Base-by-base conservation (phyloP, 345 rosid genomes). In the Camelina neglecta region DNA sequence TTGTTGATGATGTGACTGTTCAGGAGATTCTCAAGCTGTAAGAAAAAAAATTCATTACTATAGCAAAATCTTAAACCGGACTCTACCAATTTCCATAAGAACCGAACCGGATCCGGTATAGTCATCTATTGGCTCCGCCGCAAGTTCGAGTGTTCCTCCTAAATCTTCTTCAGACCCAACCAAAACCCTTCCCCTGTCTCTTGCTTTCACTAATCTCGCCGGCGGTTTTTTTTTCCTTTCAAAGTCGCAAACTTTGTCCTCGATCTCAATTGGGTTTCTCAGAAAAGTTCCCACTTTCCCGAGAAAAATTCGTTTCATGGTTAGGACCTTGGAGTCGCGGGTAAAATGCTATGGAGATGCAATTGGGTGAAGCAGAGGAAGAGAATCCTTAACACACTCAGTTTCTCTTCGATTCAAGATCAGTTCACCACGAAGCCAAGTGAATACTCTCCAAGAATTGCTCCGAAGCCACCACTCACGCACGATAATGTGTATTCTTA, bases 321-420 rank as follows among this genome's bases (percentile, higher is more conserved):
- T 78, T 64, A 59, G 7, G 29, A 53, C 51, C 67, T 72, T 7
- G 23, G 45, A 33, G 8, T 31, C 15, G 35, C n/a, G 39, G 55
- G 31, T 78, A 63, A 81, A 66, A 83, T 83, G 87, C 76, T 81
- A 80, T 71, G 86, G 84, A 84, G 84, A 82, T 76, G 16, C 79
- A 81, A 59, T 24, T 38, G 75, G 76, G 44, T 75, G 47, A 75
- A 75, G 56, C 76, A 73, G 61, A 66, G 73, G 33, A 65, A n/a
- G 26, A 77, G 62, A 72, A n/a, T 68, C 73, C 67, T 79, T 55
- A 70, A 44, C 48, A 6, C 81, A 12, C 49, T 80, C 51, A 55
- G 33, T 54, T 77, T 65, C 73, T 42, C 65, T 33, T 81, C 75
- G 11, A 2, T 59, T 56, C 81, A 51, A 53, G 39, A 20, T 57